phyloP scores from a whole-genome alignment of 108 stramenopile genomes.

The Stephanodiscus triporus region DNA sequence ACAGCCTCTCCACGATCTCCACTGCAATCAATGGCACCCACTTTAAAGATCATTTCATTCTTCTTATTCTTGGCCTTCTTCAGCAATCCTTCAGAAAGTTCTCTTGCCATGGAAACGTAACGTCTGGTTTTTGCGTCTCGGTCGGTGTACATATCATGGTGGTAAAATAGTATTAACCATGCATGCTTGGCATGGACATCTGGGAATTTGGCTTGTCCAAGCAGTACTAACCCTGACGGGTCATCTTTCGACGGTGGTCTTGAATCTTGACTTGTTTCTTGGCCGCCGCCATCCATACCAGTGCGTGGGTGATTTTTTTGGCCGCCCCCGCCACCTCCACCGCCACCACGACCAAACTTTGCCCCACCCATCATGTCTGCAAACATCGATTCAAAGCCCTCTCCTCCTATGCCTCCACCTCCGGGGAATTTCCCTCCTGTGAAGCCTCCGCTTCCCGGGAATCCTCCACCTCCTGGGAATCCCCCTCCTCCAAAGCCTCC shows the following conservation, averaged over 20 bases:
- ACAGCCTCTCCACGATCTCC: slow-evolving; percentile 34
- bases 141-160: slow-evolving; percentile 34
- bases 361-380: neutral
- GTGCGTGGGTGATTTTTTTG: neutral
- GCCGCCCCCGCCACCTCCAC: slow-evolving; percentile 12
- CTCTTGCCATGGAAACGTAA: slow-evolving; percentile 30
- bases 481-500: slow-evolving; percentile 29
- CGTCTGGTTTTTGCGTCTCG: slow-evolving; percentile 19
- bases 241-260: slow-evolving; percentile 63
- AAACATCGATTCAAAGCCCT: slow-evolving; percentile 16
- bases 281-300: slow-evolving; percentile 27
- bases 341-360: slow-evolving; percentile 17
- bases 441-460: slow-evolving; percentile 25
- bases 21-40: slow-evolving; percentile 81
- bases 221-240: slow-evolving; percentile 55
- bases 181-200: slow-evolving; percentile 62
- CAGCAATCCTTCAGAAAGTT: slow-evolving; percentile 45
- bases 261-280: neutral
- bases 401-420: slow-evolving; percentile 22
- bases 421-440: slow-evolving; percentile 2
- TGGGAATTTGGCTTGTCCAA: slow-evolving; percentile 80
- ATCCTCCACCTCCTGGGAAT: neutral
- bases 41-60: slow-evolving; percentile 60
- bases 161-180: slow-evolving; percentile 80
- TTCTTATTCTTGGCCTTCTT: slow-evolving; percentile 56